Base-by-base conservation (phyloP, 768 basidiomycete genomes). In the Pleurotus platypus region DNA sequence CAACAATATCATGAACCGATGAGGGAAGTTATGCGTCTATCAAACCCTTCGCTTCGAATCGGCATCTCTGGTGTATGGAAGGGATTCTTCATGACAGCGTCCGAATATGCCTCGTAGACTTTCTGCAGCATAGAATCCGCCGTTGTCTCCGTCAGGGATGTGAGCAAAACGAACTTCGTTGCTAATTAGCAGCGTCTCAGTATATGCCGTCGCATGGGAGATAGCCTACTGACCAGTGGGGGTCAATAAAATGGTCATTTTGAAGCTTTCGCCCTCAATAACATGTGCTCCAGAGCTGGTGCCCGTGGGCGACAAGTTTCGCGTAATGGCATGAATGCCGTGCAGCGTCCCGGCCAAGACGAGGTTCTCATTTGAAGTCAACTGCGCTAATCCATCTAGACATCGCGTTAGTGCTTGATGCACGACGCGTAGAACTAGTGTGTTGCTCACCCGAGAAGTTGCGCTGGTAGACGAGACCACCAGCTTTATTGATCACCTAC, bases 21-120 rank as follows among this genome's bases (percentile, higher is more conserved):
- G 47, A 92, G 71, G 6, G 81, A 67, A 8, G 78, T 73, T 51
- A 92, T 84, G 46, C 85, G 81, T 56, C 73, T 73, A 66, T 98
- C 96, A 66, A 98, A 98, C 15, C 83, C 85, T 63, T 94, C 92
- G 45, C 80, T 93, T 47, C 97, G 84, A 62, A 98, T 94, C 2
- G 97, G 97, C 96, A 98, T 99, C 70, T 98, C 97, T n/a, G 90
- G 91, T 4, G 94, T 96, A 70, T 98, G 94, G 72, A 99, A 99
- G 0, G 97, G 97, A 67, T 98, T 98, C 78, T 98, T 98, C 92
- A 98, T 96, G 55, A 94, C 94, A 1, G 90, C 86, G 67, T 98
- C 97, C 0, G 95, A 82, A 69, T 98, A 99, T 16, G 83, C 84
- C 69, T 98, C 94, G 71, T 98, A 98, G 47, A 94, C 86, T 69